These are phyloP conservation scores for Pichia kluyveri DNA, from an alignment of 805 yeast genomes.

Conservation along the genomic window DNA sequence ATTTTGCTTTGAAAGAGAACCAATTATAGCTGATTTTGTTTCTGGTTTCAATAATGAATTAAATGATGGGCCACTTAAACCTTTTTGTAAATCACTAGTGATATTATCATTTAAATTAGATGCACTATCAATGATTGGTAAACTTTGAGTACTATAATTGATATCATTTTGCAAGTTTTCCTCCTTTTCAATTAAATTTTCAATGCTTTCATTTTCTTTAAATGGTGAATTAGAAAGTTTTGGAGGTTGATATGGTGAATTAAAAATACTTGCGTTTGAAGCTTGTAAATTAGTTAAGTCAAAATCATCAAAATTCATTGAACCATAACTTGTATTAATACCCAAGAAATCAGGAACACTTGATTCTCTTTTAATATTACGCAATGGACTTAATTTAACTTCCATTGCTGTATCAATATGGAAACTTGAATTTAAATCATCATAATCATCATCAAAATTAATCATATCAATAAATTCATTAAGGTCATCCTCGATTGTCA, in stretches of 20 bases:
- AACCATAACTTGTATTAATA: constrained; percentile 3
- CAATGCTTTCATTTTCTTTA: constrained; percentile 7
- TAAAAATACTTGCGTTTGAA: background rate
- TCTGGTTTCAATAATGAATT: constrained; percentile 21
- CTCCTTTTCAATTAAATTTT: constrained; percentile 8
- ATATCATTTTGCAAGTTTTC: constrained; percentile 3
- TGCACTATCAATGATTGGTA: constrained; percentile 7
- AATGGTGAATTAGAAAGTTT: background rate
- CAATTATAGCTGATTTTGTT: constrained; percentile 22
- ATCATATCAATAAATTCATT: constrained; percentile 24
- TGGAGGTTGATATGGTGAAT: background rate
- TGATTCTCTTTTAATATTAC: constrained; percentile 1
- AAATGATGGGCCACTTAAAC: constrained; percentile 51
- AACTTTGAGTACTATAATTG: background rate
- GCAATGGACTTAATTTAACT: constrained; percentile 6
- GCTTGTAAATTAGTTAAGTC: background rate
- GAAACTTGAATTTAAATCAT: constrained; percentile 18
- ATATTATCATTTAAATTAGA: constrained; percentile 17
- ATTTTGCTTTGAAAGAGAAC: constrained; percentile 14
- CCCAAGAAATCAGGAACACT: constrained; percentile 11
- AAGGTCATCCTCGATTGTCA: constrained; percentile 13
- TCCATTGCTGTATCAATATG: constrained; percentile 11
- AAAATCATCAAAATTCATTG: constrained; percentile 1
- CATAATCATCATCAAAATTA: constrained; percentile 21
- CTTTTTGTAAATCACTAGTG: constrained; percentile 31